These are phyloP conservation scores for Diaporthe amygdali DNA, from an alignment of 2,329 filamentous ascomycete species.

Conservation along the genomic window DNA sequence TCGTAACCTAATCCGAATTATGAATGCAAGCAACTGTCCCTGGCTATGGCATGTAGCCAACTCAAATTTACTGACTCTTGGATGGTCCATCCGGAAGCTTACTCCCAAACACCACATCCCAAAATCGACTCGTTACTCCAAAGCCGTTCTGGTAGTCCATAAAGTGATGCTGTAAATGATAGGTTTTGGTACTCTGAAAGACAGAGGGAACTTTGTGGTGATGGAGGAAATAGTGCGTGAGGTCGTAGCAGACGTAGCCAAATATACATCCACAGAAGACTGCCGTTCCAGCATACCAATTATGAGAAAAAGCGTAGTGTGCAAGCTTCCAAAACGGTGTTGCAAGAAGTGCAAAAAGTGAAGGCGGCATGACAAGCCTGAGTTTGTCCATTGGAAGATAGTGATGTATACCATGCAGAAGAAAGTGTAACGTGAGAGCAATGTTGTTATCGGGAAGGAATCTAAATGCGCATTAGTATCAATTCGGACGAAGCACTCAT, in stretches of 20 bases:
- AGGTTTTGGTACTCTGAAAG: slow-evolving; percentile 89
- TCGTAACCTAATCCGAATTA: not conserved
- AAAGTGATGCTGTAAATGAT: slow-evolving; percentile 92
- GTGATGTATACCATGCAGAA: slow-evolving; percentile 92
- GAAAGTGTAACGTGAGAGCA: slow-evolving; percentile 80
- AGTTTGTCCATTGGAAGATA: slow-evolving; percentile 96
- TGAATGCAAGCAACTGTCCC: not conserved
- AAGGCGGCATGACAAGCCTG: slow-evolving; percentile 89
- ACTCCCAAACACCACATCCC: slow-evolving; percentile 88
- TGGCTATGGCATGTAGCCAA: not conserved
- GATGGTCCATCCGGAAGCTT: slow-evolving; percentile 54
- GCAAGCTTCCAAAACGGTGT: slow-evolving; percentile 87
- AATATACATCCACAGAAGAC: slow-evolving; percentile 87
- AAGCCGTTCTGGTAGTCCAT: slow-evolving; percentile 94
- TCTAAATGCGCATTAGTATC: slow-evolving; percentile 53
- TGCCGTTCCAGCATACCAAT: slow-evolving; percentile 77
- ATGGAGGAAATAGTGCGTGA: slow-evolving; percentile 95
- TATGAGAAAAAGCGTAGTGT: slow-evolving; percentile 76
- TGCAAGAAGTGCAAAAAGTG: slow-evolving; percentile 80
- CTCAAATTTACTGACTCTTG: not conserved
- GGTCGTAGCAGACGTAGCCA: slow-evolving; percentile 89
- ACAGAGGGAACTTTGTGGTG: slow-evolving; percentile 86
- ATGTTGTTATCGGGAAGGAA: slow-evolving; percentile 81
- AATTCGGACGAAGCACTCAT: not conserved
- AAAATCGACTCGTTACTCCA: slow-evolving; percentile 90